A percentile compares a stretch with the other conserved stretches of the same genome.
phyloP scores from a whole-genome alignment of 495 filamentous ascomycete species.

The Parachaetomium inaequale region DNA sequence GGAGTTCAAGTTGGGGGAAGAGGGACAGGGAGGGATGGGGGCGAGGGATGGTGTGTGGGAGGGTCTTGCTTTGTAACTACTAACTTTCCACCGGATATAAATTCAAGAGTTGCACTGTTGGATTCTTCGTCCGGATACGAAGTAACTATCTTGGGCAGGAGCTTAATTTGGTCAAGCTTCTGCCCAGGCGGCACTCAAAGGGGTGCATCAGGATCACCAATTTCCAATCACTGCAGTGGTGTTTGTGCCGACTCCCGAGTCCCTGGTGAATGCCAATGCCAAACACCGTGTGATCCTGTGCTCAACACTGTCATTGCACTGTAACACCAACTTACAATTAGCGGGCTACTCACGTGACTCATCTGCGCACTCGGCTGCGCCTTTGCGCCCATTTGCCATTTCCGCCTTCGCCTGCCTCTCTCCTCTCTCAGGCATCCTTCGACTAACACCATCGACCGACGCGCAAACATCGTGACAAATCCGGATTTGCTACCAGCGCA shows the following conservation, averaged over 20 bases:
- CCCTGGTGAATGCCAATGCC: background rate
- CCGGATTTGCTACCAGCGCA: background rate
- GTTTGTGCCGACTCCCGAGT: background rate
- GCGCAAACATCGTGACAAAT: background rate
- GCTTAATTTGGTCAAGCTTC: no score
- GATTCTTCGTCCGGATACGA: no score
- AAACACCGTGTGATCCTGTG: background rate
- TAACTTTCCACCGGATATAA: no score
- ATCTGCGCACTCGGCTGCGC: background rate
- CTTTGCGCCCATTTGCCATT: background rate
- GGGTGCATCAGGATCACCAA: no score
- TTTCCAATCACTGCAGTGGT: no score
- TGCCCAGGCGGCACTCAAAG: no score
- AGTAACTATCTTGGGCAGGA: no score
- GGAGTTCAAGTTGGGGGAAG: background rate
- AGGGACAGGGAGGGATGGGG: no score
- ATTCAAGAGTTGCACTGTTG: no score
- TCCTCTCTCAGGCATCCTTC: background rate
- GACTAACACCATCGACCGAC: background rate
- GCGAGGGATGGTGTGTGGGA: no score
- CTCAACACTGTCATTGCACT: background rate
- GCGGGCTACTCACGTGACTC: background rate
- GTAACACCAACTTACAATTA: background rate
- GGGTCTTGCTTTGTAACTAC: no score
- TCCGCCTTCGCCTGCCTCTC: background rate